These are phyloP conservation scores for Spergularia bocconei DNA, from an alignment of 148 eudicot genomes.

Conservation along the genomic window DNA sequence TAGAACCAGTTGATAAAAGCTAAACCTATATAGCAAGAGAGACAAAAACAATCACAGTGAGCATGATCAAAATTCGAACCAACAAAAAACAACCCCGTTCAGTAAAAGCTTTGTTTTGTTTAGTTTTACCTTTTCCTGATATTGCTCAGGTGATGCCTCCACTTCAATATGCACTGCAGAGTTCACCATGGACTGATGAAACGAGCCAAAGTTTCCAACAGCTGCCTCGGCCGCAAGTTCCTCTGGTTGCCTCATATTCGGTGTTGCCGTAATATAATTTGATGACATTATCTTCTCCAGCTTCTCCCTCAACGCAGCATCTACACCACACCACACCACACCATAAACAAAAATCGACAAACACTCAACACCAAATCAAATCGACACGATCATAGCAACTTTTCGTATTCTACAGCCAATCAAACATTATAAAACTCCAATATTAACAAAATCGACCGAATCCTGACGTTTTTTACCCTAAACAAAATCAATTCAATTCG, in stretches of 20 bases:
- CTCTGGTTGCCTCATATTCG: conserved; percentile 67
- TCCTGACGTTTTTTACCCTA: background rate
- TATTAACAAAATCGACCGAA: background rate
- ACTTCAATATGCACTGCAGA: conserved; percentile 44
- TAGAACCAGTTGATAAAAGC: background rate
- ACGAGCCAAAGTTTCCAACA: conserved; percentile 63
- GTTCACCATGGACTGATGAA: conserved; percentile 42
- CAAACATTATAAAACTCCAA: background rate
- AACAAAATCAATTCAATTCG: background rate
- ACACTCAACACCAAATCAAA: background rate
- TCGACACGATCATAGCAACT: background rate
- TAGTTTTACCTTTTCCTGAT: conserved; percentile 64
- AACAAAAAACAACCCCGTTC: background rate
- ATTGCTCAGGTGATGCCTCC: conserved; percentile 45
- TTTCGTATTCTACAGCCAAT: background rate
- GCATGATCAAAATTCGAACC: background rate
- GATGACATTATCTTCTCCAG: conserved; percentile 77
- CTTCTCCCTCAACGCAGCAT: conserved; percentile 72
- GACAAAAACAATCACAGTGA: background rate
- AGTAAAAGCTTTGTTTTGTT: background rate
- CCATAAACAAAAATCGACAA: background rate
- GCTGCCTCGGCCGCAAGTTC: conserved; percentile 78
- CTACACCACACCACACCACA: conserved; percentile 33
- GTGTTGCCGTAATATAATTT: conserved; percentile 66
- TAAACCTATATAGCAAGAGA: background rate